A percentile compares a stretch with the other conserved stretches of the same genome.
Conservation (phyloP, 495 filamentous ascomycete genomes). For the Aspergillus carlsbadensis region DNA sequence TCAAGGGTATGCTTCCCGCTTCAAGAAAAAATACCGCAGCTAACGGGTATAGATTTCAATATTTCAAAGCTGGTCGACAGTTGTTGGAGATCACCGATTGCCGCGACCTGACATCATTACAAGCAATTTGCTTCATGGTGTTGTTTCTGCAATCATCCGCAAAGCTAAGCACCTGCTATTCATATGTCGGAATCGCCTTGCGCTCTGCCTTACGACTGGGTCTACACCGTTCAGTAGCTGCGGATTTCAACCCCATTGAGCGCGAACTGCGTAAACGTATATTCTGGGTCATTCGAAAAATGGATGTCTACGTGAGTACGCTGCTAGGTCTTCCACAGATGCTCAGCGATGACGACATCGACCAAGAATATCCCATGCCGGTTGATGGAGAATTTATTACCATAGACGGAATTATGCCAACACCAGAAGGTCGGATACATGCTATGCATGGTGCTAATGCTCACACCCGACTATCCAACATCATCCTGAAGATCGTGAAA, state of each 20-base stretch:
- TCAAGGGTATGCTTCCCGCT: conserved; percentile 62
- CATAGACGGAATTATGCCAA: conserved; percentile 65
- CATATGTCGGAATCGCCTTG: conserved; percentile 86
- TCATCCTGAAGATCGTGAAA: conserved; percentile 82
- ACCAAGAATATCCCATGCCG: conserved; percentile 80
- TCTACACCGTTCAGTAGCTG: conserved; percentile 74
- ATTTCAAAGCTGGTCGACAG: conserved; percentile 76
- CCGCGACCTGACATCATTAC: conserved; percentile 78
- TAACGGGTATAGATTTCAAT: conserved; percentile 62
- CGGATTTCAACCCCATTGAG: conserved; percentile 80
- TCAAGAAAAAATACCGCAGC: not conserved
- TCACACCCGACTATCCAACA: conserved; percentile 72
- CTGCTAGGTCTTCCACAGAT: conserved; percentile 83
- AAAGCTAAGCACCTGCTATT: conserved; percentile 89
- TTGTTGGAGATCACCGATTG: conserved; percentile 91
- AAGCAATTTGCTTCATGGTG: conserved; percentile 89
- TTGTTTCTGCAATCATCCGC: conserved; percentile 89
- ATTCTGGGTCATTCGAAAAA: conserved; percentile 88
- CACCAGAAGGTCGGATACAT: conserved; percentile 72
- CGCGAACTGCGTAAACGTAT: conserved; percentile 78
- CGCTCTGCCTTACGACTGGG: conserved; percentile 84
- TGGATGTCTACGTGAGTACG: conserved; percentile 92
- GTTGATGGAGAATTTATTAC: conserved; percentile 95
- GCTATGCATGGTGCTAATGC: conserved; percentile 81
- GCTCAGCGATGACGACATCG: conserved; percentile 84